phyloP scores from a whole-genome alignment of 164 flowering plant species.

The Stephania cephalantha region DNA sequence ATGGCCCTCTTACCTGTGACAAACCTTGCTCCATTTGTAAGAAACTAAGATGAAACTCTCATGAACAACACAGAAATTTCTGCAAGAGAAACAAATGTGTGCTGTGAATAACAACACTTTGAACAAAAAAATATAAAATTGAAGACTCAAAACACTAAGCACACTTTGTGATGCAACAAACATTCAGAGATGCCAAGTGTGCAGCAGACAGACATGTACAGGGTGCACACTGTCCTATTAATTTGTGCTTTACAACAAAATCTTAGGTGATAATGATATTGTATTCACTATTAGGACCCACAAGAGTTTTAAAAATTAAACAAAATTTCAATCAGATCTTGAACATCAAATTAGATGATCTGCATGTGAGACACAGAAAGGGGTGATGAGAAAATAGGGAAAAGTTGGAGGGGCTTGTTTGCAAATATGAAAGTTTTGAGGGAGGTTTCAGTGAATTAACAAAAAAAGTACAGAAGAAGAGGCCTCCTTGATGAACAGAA shows the following conservation, averaged over 20 bases:
- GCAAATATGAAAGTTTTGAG: background rate
- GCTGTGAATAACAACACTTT: background rate
- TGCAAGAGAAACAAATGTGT: background rate
- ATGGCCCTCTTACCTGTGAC: slow-evolving; percentile 1
- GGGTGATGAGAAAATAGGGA: background rate
- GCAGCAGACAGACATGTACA: background rate
- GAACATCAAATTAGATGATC: background rate
- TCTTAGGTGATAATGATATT: background rate
- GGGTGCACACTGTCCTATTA: background rate
- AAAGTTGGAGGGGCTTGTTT: background rate
- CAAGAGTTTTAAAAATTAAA: background rate
- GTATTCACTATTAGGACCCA: background rate
- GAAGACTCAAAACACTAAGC: background rate
- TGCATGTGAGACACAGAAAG: background rate
- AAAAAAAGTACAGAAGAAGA: background rate
- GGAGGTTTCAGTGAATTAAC: background rate
- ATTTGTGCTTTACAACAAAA: background rate
- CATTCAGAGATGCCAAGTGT: background rate
- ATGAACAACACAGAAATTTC: background rate
- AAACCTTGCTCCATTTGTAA: slow-evolving; percentile 8
- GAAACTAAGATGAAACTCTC: background rate
- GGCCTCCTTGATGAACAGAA: background rate
- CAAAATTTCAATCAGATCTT: background rate
- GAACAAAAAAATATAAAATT: background rate
- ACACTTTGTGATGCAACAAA: background rate